Evolutionary conservation across 2,329 filamentous ascomycete species (phyloP).

Genomic region (Endocalyx cinctus): DNA sequence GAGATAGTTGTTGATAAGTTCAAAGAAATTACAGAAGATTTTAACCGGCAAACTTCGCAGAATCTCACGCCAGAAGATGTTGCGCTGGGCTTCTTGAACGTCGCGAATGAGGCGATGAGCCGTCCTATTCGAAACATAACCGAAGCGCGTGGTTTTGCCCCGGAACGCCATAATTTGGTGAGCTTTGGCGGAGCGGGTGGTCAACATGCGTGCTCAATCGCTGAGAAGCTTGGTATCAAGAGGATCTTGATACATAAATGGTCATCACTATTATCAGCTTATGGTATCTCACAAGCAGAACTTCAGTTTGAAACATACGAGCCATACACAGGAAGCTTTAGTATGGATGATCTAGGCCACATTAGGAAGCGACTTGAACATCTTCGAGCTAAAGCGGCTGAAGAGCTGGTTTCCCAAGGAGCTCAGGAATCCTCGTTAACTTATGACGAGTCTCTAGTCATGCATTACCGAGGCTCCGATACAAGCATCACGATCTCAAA

Average conservation of each 20-base stretch:
- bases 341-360: slow-evolving; percentile 2
- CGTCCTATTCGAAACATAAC: slow-evolving; percentile 57
- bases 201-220: slow-evolving; percentile 43
- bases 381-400: slow-evolving; percentile 33
- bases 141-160: slow-evolving; percentile 3
- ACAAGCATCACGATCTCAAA: slow-evolving; percentile 43
- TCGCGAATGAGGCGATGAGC: slow-evolving; percentile 74
- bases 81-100: slow-evolving; percentile 68
- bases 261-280: slow-evolving; percentile 33
- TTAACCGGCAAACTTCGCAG: slow-evolving; percentile 32
- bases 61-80: slow-evolving; percentile 30
- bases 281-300: slow-evolving; percentile 26
- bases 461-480: slow-evolving; percentile 46
- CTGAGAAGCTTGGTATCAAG: slow-evolving; percentile 33
- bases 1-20: slow-evolving; percentile 37
- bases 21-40: slow-evolving; percentile 33
- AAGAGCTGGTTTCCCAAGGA: slow-evolving; percentile 14
- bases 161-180: slow-evolving; percentile 24
- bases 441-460: slow-evolving; percentile 34
- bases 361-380: slow-evolving; percentile 4
- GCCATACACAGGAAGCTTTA: slow-evolving; percentile 9
- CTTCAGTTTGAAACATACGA: slow-evolving; percentile 10
- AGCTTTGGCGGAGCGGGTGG: slow-evolving; percentile 68
- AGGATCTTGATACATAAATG: slow-evolving; percentile 37
- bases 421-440: slow-evolving; percentile 6